A percentile compares a stretch with the other conserved stretches of the same genome.
Evolutionary conservation across 2,329 filamentous ascomycete genomes (phyloP).

Genomic region (Aspergillus pseudoglaucus): DNA sequence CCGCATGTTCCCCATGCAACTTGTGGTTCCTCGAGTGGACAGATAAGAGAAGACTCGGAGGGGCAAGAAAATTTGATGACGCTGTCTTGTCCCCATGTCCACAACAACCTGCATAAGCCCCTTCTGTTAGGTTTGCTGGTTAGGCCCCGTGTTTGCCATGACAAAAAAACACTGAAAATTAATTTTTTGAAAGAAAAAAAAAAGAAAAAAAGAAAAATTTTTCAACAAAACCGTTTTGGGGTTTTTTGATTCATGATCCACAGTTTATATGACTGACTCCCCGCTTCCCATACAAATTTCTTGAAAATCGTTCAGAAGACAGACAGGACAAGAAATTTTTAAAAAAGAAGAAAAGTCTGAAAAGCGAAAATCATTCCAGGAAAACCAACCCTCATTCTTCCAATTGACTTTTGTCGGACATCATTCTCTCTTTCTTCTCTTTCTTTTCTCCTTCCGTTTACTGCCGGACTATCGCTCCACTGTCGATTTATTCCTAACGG

Average conservation of each 20-base stretch:
- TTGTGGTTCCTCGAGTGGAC: slow-evolving; percentile 25
- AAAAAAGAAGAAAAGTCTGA: background rate
- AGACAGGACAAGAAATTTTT: background rate
- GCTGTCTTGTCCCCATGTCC: slow-evolving; percentile 21
- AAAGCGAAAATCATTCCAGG: background rate
- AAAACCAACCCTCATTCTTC: background rate
- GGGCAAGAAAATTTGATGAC: slow-evolving; percentile 26
- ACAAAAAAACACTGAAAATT: slow-evolving; percentile 7
- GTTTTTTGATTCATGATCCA: slow-evolving; percentile 22
- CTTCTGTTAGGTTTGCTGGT: slow-evolving; percentile 30
- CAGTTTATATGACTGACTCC: slow-evolving; percentile 34
- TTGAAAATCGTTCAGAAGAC: slow-evolving; percentile 5
- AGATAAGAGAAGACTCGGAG: slow-evolving; percentile 22
- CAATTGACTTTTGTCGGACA: background rate
- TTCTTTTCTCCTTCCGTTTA: slow-evolving; percentile 3
- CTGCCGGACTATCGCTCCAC: too few species aligned
- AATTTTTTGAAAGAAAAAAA: slow-evolving; percentile 2
- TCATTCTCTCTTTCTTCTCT: slow-evolving; percentile 7
- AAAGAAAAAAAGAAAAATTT: background rate
- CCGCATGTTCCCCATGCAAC: slow-evolving; percentile 31
- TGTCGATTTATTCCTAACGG: background rate
- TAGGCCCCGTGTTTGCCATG: slow-evolving; percentile 31
- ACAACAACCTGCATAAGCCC: slow-evolving; percentile 34
- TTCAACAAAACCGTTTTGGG: slow-evolving; percentile 7
- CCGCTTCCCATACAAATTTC: slow-evolving; percentile 28